Percentiles rank a stretch among this genome's conserved stretches.
phyloP scores from a whole-genome alignment of 1,284 basidiomycete genomes.

The Neonothopanus nambi region DNA sequence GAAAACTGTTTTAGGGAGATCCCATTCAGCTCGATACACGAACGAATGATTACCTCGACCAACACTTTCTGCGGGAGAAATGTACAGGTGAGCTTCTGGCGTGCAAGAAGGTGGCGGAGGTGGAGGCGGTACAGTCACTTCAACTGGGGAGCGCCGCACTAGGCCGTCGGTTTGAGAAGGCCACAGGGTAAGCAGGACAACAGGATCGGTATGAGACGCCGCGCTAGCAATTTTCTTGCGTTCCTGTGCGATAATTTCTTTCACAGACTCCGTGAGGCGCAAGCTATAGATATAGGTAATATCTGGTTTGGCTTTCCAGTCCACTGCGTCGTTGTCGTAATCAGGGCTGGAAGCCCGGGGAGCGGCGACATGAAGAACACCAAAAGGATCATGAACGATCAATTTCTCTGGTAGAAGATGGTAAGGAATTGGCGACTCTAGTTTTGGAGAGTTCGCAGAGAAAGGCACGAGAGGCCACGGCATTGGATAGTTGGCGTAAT shows the following conservation, averaged over 20 bases:
- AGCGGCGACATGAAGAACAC: slow-evolving; percentile 15
- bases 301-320: slow-evolving; percentile 10
- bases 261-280: slow-evolving; percentile 7
- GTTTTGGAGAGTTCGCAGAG: slow-evolving; percentile 12
- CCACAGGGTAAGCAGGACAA: background rate
- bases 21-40: slow-evolving; percentile 26
- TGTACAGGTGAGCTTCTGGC: slow-evolving; percentile 26
- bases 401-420: slow-evolving; percentile 26
- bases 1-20: slow-evolving; percentile 24
- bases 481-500: slow-evolving; percentile 13
- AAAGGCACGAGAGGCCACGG: slow-evolving; percentile 18
- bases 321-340: background rate
- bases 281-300: slow-evolving; percentile 18
- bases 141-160: background rate
- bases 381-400: slow-evolving; percentile 27
- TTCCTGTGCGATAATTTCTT: slow-evolving; percentile 6
- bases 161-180: background rate
- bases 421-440: slow-evolving; percentile 20
- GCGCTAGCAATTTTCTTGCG: background rate
- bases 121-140: slow-evolving; percentile 14
- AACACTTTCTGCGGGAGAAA: slow-evolving; percentile 19
- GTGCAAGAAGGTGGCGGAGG: slow-evolving; percentile 16
- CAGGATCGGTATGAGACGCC: background rate
- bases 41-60: slow-evolving; percentile 26
- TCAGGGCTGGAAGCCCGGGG: background rate